phyloP scores from a whole-genome alignment of 768 basidiomycete genomes.

The Auriscalpium vulgare region DNA sequence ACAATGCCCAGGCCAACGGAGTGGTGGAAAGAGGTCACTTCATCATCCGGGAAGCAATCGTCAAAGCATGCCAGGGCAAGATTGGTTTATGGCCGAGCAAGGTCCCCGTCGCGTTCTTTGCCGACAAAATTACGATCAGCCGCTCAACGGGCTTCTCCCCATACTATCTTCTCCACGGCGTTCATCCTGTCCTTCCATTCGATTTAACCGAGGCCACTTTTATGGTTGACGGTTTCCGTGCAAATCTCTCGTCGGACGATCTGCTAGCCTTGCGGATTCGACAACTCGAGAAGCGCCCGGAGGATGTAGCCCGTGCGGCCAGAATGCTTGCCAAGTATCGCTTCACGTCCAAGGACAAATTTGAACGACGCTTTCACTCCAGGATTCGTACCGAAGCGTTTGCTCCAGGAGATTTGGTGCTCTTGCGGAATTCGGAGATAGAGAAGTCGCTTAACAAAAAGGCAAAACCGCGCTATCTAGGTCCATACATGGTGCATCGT shows the following conservation, averaged over 20 bases:
- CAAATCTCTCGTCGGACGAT: slow-evolving; percentile 11
- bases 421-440: slow-evolving; percentile 27
- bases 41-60: slow-evolving; percentile 23
- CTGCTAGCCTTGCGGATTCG: slow-evolving; percentile 18
- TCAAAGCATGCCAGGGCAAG: slow-evolving; percentile 20
- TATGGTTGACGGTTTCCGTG: slow-evolving; percentile 16
- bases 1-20: slow-evolving; percentile 30
- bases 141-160: slow-evolving; percentile 17
- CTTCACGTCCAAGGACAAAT: slow-evolving; percentile 17
- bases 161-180: slow-evolving; percentile 21
- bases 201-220: slow-evolving; percentile 26
- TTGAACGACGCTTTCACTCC: slow-evolving; percentile 16
- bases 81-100: slow-evolving; percentile 17
- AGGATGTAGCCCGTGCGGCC: slow-evolving; percentile 17
- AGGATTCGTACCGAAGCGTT: slow-evolving; percentile 21
- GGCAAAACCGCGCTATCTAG: slow-evolving; percentile 26
- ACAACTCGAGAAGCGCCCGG: slow-evolving; percentile 20
- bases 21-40: slow-evolving; percentile 29
- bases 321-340: slow-evolving; percentile 13
- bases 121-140: slow-evolving; percentile 17
- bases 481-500: slow-evolving; percentile 28
- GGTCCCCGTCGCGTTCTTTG: slow-evolving; percentile 18
- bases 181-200: slow-evolving; percentile 25
- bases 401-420: slow-evolving; percentile 24
- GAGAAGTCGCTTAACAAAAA: slow-evolving; percentile 25